These are phyloP conservation scores for Amyloporia xantha DNA, from an alignment of 768 basidiomycete genomes.

Conservation along the genomic window DNA sequence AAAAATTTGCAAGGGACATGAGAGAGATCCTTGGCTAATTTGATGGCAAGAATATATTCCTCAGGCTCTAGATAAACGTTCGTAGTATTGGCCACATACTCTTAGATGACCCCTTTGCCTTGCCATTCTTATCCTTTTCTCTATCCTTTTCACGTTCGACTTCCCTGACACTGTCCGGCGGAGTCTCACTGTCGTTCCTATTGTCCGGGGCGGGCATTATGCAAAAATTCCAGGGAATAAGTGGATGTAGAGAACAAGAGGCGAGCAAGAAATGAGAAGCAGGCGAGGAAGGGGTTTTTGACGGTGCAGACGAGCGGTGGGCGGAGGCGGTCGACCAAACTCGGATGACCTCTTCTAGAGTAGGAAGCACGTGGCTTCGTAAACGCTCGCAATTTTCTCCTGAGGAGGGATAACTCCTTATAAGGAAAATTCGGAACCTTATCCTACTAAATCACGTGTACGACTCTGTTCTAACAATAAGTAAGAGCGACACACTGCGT, in stretches of 20 bases:
- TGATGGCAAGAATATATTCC: constrained; percentile 2
- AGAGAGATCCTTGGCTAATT: constrained; percentile 75
- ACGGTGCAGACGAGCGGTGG: neutral
- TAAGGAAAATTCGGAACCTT: neutral
- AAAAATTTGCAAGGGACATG: constrained; percentile 99
- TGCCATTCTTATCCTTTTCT: constrained; percentile 15
- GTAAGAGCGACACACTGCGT: too few relatives aligned
- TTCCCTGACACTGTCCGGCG: constrained; percentile 10
- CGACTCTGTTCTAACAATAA: too few relatives aligned
- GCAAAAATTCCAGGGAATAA: neutral
- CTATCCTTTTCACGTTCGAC: constrained; percentile 12
- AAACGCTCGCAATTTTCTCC: neutral
- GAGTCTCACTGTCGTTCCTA: constrained; percentile 13
- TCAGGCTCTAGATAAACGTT: neutral
- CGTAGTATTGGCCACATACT: constrained; percentile 7
- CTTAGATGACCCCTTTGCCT: constrained; percentile 17
- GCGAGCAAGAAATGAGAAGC: neutral
- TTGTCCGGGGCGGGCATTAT: constrained; percentile 15
- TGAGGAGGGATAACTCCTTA: neutral
- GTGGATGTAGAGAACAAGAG: neutral
- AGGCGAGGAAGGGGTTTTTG: neutral
- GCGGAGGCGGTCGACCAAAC: constrained; percentile 3
- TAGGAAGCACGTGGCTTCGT: neutral
- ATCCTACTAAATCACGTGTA: too few relatives aligned
- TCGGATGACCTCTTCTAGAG: neutral